Base-by-base conservation (phyloP, 768 basidiomycete genomes). In the Mrakia blollopis region DNA sequence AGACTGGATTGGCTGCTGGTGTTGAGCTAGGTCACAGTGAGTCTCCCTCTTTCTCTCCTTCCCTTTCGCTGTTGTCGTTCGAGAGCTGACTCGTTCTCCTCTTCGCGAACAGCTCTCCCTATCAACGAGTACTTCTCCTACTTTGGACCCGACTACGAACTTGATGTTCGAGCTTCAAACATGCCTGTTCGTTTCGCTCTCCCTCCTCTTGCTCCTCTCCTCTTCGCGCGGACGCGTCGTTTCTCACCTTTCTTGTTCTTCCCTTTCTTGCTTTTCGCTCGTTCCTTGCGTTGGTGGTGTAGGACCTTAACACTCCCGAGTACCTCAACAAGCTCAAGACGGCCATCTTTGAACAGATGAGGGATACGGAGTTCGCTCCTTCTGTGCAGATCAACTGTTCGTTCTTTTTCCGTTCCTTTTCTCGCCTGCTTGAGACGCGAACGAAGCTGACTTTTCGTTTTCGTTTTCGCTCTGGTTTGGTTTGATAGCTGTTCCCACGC, bases 91-190 rank as follows among this genome's bases (percentile, higher is more conserved):
- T 37, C 65, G 6, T 52, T 21, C 69, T 14, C 47, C 1, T 30
- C 28, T 5, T 39, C 16, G 30, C 47, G 67, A 11, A 21, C 81
- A 95, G 96, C 93, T 82, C 96, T 99, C 73, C 97, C 97, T 3
- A 91, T 95, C 79, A 99, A 98, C 81, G 97, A 99, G 85, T 99
- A 98, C 85, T 98, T 95, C 82, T 96, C 98, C 82, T 98, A 98
- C 84, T 98, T 98, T 83, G 97, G 97, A 0, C 97, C 97, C 3
- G 93, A 96, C 81, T 98, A 98, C 81, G 89, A 94, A 82, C 88
- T 99, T 44, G 93, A 99, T 82, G 97, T 99, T 39, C 92, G 91
- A 81, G 86, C 93, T 18, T 94, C 93, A 18, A 99, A 98, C 82
- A 91, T 93, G 78, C 94, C 97, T 0, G 74, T 72, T 37, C n/a